phyloP scores from a whole-genome alignment of 176 grass and related monocot genomes.

The Bolboschoenus planiculmis region DNA sequence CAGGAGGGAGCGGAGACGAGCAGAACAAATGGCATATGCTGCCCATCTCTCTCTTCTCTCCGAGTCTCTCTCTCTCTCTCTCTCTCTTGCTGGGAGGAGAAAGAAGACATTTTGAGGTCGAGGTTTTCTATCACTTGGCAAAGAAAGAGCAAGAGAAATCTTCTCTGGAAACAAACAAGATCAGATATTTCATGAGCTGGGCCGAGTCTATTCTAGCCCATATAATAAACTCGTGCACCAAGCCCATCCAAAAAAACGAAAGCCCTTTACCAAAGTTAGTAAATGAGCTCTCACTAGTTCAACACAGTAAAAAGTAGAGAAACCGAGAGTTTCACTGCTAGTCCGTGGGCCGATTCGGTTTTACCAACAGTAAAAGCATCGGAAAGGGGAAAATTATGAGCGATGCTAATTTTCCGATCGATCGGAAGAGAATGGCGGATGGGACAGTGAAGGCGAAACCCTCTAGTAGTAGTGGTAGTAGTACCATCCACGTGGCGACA shows the following conservation, averaged over 20 bases:
- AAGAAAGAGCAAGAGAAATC: neutral
- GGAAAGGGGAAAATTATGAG: neutral
- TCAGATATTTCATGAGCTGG: neutral
- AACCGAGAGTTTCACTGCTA: neutral
- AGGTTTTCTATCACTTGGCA: slow-evolving; percentile 10
- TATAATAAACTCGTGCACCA: neutral
- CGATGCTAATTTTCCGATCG: neutral
- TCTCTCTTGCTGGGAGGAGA: neutral
- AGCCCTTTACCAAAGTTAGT: neutral
- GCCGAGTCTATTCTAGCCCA: neutral
- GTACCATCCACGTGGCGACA: neutral
- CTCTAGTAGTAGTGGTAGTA: neutral
- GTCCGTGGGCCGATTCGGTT: slow-evolving; percentile 2
- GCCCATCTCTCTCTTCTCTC: slow-evolving; percentile 1
- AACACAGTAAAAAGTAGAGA: too few species aligned
- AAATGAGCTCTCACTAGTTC: too few species aligned
- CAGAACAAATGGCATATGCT: neutral
- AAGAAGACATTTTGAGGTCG: slow-evolving; percentile 5
- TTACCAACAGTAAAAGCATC: neutral
- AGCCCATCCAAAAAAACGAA: neutral
- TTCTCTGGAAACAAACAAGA: neutral
- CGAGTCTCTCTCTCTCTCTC: neutral
- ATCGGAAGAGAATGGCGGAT: slow-evolving; percentile 24
- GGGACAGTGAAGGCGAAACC: slow-evolving; percentile 2
- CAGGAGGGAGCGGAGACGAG: neutral